These are phyloP conservation scores for Glomus cerebriforme DNA, from an alignment of 192 early-diverging fungal species.

Conservation along the genomic window DNA sequence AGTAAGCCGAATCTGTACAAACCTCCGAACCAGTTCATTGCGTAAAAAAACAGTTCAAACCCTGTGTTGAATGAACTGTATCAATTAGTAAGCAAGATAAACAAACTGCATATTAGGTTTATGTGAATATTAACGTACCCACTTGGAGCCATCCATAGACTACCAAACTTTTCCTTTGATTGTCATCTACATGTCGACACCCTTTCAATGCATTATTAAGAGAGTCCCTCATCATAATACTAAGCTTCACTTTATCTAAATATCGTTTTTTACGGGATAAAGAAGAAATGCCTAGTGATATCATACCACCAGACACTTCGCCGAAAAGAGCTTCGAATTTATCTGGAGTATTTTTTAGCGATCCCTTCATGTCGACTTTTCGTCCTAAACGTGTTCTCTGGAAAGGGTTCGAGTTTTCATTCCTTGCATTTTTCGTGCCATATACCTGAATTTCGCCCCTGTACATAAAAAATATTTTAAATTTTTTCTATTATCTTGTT, in stretches of 20 bases:
- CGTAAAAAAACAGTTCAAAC: not conserved
- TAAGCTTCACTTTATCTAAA: not conserved
- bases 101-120: not conserved
- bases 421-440: not conserved
- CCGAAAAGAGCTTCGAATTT: slow-evolving; percentile 3
- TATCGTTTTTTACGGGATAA: not conserved
- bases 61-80: slow-evolving; percentile 2
- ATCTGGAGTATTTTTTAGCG: not conserved
- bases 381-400: not conserved
- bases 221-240: not conserved
- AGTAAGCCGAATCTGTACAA: slow-evolving; percentile 4
- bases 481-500: not conserved
- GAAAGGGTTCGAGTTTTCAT: not conserved
- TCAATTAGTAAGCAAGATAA: not conserved
- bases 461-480: not conserved
- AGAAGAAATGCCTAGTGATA: not conserved
- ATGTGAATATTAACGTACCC: not conserved
- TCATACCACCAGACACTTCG: not conserved
- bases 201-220: not conserved
- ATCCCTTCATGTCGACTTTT: slow-evolving; percentile 2
- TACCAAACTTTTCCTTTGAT: not conserved
- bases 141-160: slow-evolving; percentile 6
- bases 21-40: slow-evolving; percentile 3
- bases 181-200: not conserved
- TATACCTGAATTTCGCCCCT: not conserved